Base-by-base conservation (phyloP, 2,329 filamentous ascomycete species). In the Chaetomiaceae sp. region DNA sequence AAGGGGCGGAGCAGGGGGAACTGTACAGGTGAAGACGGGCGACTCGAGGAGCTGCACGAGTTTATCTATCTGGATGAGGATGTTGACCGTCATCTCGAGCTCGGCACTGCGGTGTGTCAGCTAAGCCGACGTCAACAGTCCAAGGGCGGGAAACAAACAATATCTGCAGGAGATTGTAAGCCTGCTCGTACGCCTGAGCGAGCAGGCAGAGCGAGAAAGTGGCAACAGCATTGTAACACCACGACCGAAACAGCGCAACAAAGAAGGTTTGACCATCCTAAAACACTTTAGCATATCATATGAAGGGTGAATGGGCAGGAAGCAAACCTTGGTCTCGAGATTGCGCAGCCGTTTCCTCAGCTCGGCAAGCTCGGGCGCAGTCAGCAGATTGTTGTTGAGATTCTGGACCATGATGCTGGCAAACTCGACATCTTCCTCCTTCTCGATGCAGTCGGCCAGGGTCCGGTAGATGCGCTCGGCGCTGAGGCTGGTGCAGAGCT, bases 391-490 rank as follows among this genome's bases (percentile, higher is more conserved):
- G 70, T 99, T 99, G 74, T 99, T 99, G 48, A 99, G 78, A 65
- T 97, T 97, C 69, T 99, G 94, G 27, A 99, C 91, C 94, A 99
- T 99, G 64, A 99, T 97, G 67, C 92, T 96, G 15, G 94, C 92
- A 71, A 99, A 99, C 68, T 99, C 95, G 38, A 99, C 84, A 67
- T 99, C 94, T 72, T 97, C 94, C 69, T 99, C 94, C 66, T 91
- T 95, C 69, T 97, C 94, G 9, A 99, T 88, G 62, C 94, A 96
- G 64, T 99, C 94, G 23, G 94, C 95, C 59, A 99, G 78, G 2
- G 91, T 97, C 29, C 94, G 84, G 66, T 97, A 99, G 54, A 99
- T 99, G 42, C 91, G 83, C 69, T 99, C 94, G 0, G 94, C 88
- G 60, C 91, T 96, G 25, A 99, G 77, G 55, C 89, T 96, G 56